Conservation (phyloP, 2,329 filamentous ascomycete species). For the Herpotrichia juniperi region DNA sequence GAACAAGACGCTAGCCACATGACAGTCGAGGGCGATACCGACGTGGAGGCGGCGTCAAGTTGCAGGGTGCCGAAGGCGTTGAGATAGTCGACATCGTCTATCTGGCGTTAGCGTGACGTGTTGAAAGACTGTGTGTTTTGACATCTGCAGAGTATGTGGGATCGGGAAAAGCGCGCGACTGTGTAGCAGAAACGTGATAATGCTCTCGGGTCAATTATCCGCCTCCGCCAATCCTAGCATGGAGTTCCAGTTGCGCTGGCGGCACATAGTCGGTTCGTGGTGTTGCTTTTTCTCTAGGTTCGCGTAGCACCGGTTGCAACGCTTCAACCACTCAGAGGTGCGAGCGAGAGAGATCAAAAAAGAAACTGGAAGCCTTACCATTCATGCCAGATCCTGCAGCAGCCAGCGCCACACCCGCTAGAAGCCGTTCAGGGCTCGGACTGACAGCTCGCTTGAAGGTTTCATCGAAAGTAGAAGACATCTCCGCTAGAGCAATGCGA, state of each 20-base stretch:
- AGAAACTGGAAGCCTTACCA: slow-evolving; percentile 15
- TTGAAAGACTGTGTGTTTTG: slow-evolving; percentile 4
- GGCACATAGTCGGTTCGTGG: background rate
- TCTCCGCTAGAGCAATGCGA: background rate
- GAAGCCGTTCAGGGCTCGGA: slow-evolving; percentile 19
- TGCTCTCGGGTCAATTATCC: background rate
- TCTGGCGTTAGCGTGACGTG: background rate
- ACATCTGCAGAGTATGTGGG: slow-evolving; percentile 9
- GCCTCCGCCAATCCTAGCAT: slow-evolving; percentile 4
- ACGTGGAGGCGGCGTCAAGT: slow-evolving; percentile 17
- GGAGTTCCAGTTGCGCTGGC: background rate
- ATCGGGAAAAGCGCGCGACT: slow-evolving; percentile 4
- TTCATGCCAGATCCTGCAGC: slow-evolving; percentile 23
- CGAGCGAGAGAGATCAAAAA: slow-evolving; percentile 6
- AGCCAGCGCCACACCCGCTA: slow-evolving; percentile 26
- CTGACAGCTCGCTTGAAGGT: slow-evolving; percentile 25
- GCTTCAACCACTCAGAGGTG: background rate
- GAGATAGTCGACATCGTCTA: slow-evolving; percentile 19
- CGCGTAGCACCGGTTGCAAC: background rate
- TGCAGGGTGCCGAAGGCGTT: slow-evolving; percentile 21
- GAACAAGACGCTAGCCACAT: slow-evolving; percentile 41
- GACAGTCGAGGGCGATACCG: slow-evolving; percentile 24
- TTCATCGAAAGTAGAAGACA: slow-evolving; percentile 17
- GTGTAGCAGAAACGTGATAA: background rate
- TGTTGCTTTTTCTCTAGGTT: background rate